A percentile compares a stretch with the other conserved stretches of the same genome.
Evolutionary conservation across 2,329 filamentous ascomycete species (phyloP).

Genomic region (Penicillium hordei): DNA sequence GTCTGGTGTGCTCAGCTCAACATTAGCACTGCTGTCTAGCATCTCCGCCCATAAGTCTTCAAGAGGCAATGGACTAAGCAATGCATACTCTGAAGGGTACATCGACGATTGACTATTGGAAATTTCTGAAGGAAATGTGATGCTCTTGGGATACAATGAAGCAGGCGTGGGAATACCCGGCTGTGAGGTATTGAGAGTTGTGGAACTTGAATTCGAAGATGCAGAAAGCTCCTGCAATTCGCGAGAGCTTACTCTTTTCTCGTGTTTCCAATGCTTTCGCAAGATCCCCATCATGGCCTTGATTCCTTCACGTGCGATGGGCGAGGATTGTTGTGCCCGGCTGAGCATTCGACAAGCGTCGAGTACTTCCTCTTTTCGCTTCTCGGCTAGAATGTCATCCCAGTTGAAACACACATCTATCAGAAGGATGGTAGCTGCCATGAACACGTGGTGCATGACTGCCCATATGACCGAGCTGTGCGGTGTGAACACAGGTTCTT

Average conservation of each 20-base stretch:
- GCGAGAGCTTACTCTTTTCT: conserved; percentile 8
- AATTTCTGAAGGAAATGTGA: not conserved
- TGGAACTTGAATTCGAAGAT: not conserved
- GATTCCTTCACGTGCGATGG: conserved; percentile 34
- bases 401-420: conserved; percentile 45
- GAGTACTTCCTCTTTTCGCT: conserved; percentile 38
- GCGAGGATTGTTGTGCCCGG: conserved; percentile 35
- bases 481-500: conserved; percentile 26
- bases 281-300: conserved; percentile 41
- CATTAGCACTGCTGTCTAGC: conserved; percentile 28
- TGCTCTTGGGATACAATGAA: not conserved
- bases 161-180: not conserved
- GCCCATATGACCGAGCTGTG: conserved; percentile 33
- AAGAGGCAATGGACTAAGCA: conserved; percentile 15
- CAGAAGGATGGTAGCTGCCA: conserved; percentile 41
- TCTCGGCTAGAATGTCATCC: conserved; percentile 38
- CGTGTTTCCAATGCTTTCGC: conserved; percentile 32
- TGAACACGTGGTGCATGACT: conserved; percentile 43
- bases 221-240: not conserved
- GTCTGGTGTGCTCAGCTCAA: conserved; percentile 26
- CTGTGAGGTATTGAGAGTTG: not conserved
- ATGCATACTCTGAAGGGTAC: not conserved
- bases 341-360: conserved; percentile 41
- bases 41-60: conserved; percentile 37
- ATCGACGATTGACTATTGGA: not conserved